Evolutionary conservation across 345 rosid species (phyloP), one percentile per base, ranked within the genome.

Genomic region (Gossypium arboreum): DNA sequence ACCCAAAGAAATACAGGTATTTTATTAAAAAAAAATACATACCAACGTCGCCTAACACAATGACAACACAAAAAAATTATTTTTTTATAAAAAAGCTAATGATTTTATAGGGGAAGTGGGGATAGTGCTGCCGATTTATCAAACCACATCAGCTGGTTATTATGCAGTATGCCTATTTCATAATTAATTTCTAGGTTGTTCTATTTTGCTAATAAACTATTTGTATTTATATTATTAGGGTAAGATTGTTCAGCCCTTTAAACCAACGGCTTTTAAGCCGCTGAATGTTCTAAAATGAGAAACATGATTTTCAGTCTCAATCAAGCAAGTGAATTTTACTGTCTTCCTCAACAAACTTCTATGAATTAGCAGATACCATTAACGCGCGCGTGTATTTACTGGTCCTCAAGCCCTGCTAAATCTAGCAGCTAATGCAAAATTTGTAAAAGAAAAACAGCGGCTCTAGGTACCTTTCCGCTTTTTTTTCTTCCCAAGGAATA

Each of bases 381-480:
- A 52, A 8, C 29, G 69, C 59, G 48, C 48, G 76, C 5, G 34
- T 73, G 57, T 47, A 16, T 4, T 24, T 25, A 18, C 7, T 15
- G 0, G 3, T 29, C 48, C 27, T 48, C 61, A 27, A 15, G 24
- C 1, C 44, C 44, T 15, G 11, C 45, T 59, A 55, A 60, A 73
- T 60, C 76, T 24, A 45, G 59, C 68, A 8, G 44, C 68, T 60
- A 73, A 73, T 8, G 54, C 56, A 16, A 52, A n/a, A 52, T 52
- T 52, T 17, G 27, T 18, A 9, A 9, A 43, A 39, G n/a, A 9
- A 73, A 73, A 73, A 47, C 58, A 60, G 12, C 69, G 76, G 68
- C 68, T 61, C 76, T 34, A 44, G 29, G 0, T 17, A 16, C 45
- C 68, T 25, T 60, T 60, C 68, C 44, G 45, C 45, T 45, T 73